Base-by-base conservation (phyloP, 2,329 filamentous ascomycete genomes). In the Conoideocrella luteorostrata region DNA sequence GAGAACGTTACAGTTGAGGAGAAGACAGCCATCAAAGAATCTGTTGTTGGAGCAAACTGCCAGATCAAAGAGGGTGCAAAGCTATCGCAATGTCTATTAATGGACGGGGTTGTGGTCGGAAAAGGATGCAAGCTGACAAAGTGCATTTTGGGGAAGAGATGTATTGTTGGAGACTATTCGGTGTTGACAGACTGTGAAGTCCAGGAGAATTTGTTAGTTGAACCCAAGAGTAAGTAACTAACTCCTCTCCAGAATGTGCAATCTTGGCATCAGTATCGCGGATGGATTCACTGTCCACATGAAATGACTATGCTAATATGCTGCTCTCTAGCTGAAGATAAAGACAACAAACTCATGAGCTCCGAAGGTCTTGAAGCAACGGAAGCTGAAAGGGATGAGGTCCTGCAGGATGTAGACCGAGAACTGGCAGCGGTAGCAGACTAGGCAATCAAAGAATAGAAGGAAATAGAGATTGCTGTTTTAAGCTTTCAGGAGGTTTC, bases 11-110 rank as follows among this genome's bases (percentile, higher is more conserved):
- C 82, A 1, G 82, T 97, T 0, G 87, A 91, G 57, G 87, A 91
- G 55, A 91, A 91, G 61, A 84, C 81, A 20, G 85, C 89, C n/a
- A 86, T 98, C 67, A 96, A 95, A 63, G 88, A 95, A 64, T 85
- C 76, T 29, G 88, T 96, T 23, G 80, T 98, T 32, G 93, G 93
- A 3, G 80, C 87, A 4, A 88, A 88, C 54, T 95, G 88, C 61
- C 84, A 86, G 55, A 91, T 98, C 51, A 82, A 83, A 49, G 82
- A 84, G 53, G 88, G 89, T n/a, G 88, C 86, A 23, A 86, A 90
- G 52, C 67, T 98, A 35, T 82, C 81, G n/a, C 79, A 90, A 51
- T 97, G 91, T 63, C 66, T 97, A 38, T 69, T 97, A 17, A 96
- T 97, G 88, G 91, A 97, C 48, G 88, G 88, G 4, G 90, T 87